Conservation (phyloP, 495 filamentous ascomycete species). For the Cryomyces antarcticus region DNA sequence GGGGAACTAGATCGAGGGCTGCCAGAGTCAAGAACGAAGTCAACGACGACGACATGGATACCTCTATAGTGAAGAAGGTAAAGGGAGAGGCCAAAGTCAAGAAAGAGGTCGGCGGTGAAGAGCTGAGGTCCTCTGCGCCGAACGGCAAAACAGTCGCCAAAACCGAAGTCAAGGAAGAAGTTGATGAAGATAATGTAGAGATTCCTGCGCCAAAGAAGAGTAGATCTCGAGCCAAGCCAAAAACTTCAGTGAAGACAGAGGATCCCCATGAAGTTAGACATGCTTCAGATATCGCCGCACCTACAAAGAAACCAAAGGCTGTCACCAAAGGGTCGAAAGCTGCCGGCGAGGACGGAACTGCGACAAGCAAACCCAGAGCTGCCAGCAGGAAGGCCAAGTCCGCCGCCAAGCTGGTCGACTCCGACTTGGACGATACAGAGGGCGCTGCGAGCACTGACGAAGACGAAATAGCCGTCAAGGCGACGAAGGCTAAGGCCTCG, state of each 20-base stretch:
- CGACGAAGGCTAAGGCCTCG: too few relatives aligned
- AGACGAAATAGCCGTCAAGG: neutral
- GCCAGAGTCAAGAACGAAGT: neutral
- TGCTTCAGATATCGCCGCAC: neutral
- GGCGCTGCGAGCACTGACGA: neutral
- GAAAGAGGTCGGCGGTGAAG: neutral
- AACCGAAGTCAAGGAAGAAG: slow-evolving; percentile 1
- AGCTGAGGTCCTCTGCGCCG: neutral
- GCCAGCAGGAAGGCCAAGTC: slow-evolving; percentile 1
- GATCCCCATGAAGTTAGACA: too few relatives aligned
- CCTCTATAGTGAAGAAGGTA: slow-evolving; percentile 9
- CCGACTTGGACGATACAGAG: too few relatives aligned
- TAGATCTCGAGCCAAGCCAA: neutral
- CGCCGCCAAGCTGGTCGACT: neutral
- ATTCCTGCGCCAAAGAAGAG: slow-evolving; percentile 3
- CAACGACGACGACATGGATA: neutral
- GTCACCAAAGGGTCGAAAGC: neutral
- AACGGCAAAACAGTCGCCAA: slow-evolving; percentile 3
- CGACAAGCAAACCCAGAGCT: neutral
- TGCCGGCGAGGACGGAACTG: neutral
- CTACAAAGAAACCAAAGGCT: neutral
- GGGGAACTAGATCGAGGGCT: neutral
- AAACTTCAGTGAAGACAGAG: too few relatives aligned
- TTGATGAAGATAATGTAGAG: slow-evolving; percentile 6
- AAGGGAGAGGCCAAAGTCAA: slow-evolving; percentile 6